Evolutionary conservation across 2,329 filamentous ascomycete genomes (phyloP).

Genomic region (Fusarium sp.): DNA sequence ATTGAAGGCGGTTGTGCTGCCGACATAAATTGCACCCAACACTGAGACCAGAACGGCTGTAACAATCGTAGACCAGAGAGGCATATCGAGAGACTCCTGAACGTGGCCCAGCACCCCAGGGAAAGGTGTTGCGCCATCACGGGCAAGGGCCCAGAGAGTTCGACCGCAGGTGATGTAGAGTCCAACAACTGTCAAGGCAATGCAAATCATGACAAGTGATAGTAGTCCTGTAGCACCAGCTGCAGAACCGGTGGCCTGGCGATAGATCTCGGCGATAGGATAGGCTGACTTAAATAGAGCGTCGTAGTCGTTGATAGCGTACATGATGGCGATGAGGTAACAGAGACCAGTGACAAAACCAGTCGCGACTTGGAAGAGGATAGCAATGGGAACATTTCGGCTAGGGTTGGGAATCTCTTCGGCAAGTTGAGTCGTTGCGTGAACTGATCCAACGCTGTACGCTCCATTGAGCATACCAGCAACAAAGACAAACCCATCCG

Average conservation of each 20-base stretch:
- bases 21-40: slow-evolving; percentile 74
- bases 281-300: slow-evolving; percentile 65
- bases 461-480: slow-evolving; percentile 71
- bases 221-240: slow-evolving; percentile 66
- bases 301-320: slow-evolving; percentile 69
- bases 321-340: slow-evolving; percentile 68
- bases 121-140: slow-evolving; percentile 56
- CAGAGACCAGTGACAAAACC: slow-evolving; percentile 66
- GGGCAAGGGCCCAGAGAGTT: slow-evolving; percentile 58
- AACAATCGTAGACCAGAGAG: slow-evolving; percentile 63
- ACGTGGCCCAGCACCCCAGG: slow-evolving; percentile 50
- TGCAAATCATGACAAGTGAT: slow-evolving; percentile 56
- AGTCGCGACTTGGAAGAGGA: slow-evolving; percentile 64
- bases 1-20: slow-evolving; percentile 74
- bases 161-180: slow-evolving; percentile 57
- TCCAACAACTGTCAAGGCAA: slow-evolving; percentile 54
- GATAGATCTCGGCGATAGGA: slow-evolving; percentile 76
- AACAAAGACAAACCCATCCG: slow-evolving; percentile 58
- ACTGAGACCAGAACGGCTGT: slow-evolving; percentile 62
- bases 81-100: slow-evolving; percentile 51
- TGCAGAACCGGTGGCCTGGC: slow-evolving; percentile 66
- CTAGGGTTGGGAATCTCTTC: slow-evolving; percentile 71
- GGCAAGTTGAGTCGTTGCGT: slow-evolving; percentile 73
- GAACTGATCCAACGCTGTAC: slow-evolving; percentile 75
- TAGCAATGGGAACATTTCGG: slow-evolving; percentile 66